Conservation (phyloP, 768 basidiomycete genomes). For the Infundibulicybe gibba region DNA sequence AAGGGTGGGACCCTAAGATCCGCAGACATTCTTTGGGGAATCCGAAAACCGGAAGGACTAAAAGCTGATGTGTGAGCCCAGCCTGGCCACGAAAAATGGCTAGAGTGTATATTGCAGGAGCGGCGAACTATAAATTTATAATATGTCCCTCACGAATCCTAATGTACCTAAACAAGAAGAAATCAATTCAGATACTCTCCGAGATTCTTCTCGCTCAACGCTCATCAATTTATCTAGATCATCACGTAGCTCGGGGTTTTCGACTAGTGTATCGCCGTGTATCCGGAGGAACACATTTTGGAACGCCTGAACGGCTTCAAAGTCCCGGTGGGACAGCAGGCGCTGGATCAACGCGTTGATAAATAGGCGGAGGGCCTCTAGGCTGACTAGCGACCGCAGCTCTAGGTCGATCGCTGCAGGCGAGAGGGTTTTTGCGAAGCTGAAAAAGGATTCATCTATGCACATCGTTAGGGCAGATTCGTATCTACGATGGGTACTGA, state of each 20-base stretch:
- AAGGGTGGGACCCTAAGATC: no score
- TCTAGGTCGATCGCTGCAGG: conserved; percentile 92
- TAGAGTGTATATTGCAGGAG: neutral
- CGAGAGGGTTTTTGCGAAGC: conserved; percentile 78
- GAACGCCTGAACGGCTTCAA: conserved; percentile 91
- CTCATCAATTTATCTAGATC: conserved; percentile 55
- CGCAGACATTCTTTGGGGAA: no score
- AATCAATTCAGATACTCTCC: conserved; percentile 71
- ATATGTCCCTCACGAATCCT: conserved; percentile 68
- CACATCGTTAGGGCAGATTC: neutral
- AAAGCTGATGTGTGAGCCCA: no score
- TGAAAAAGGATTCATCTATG: conserved; percentile 80
- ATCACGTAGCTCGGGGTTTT: conserved; percentile 58
- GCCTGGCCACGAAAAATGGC: neutral
- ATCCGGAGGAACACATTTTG: conserved; percentile 80
- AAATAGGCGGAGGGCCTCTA: conserved; percentile 65
- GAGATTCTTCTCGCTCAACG: conserved; percentile 76
- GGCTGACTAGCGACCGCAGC: conserved; percentile 69
- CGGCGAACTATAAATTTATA: no score
- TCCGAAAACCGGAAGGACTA: no score
- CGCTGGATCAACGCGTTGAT: conserved; percentile 70
- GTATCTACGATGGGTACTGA: neutral
- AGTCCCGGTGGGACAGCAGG: conserved; percentile 79
- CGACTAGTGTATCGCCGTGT: conserved; percentile 79
- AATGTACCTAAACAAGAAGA: conserved; percentile 73